Percentiles rank a stretch among this genome's conserved stretches.
Evolutionary conservation across 2,329 filamentous ascomycete genomes (phyloP).

Genomic region (Colletotrichum viniferum): DNA sequence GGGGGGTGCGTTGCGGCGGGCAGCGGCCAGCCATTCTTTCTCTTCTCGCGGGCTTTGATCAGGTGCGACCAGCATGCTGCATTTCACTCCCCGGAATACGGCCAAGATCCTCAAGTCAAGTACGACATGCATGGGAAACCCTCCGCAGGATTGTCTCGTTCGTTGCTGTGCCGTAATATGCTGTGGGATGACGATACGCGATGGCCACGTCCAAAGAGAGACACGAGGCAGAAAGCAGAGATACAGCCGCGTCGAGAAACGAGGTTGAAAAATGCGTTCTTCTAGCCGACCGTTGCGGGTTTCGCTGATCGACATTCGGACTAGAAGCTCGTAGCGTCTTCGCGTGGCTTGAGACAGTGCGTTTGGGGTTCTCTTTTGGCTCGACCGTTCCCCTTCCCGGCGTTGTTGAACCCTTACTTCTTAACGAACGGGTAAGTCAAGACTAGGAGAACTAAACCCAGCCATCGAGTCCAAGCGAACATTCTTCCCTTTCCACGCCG

Average conservation of each 20-base stretch:
- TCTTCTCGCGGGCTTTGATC: not conserved
- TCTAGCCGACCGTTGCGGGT: constrained; percentile 15
- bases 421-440: not conserved
- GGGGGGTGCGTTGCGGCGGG: not conserved
- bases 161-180: not conserved
- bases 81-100: not conserved
- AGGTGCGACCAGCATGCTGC: not conserved
- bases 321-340: constrained; percentile 11
- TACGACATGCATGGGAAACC: not conserved
- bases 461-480: not conserved
- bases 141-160: not conserved
- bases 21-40: not conserved
- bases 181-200: not conserved
- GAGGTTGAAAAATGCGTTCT: not conserved
- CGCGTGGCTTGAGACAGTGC: constrained; percentile 15
- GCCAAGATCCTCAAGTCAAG: not conserved
- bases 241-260: not conserved
- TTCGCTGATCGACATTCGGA: not conserved
- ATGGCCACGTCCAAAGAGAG: not conserved
- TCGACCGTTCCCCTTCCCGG: not conserved
- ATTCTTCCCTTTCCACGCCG: not conserved
- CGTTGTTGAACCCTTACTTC: not conserved
- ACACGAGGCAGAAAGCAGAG: not conserved
- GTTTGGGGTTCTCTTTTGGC: not conserved
- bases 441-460: not conserved